Percentiles rank a stretch among this genome's conserved stretches.
phyloP scores from a whole-genome alignment of 2,329 filamentous ascomycete species.

The Pseudogymnoascus sp. region DNA sequence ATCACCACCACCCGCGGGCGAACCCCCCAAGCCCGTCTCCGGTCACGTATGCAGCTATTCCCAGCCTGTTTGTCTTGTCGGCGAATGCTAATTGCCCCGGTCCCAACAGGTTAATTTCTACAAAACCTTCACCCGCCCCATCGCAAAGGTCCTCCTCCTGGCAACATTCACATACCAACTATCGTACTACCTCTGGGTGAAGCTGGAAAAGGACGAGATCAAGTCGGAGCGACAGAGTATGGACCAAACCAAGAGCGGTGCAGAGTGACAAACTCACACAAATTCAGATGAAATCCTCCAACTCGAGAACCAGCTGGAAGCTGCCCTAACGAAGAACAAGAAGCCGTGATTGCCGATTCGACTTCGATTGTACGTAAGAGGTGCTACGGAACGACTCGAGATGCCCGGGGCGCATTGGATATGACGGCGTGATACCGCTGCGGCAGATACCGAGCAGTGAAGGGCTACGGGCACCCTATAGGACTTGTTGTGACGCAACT shows the following conservation, averaged over 20 bases:
- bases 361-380: neutral
- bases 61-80: neutral
- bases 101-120: conserved; percentile 58
- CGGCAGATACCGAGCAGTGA: neutral
- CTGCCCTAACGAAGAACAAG: neutral
- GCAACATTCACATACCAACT: conserved; percentile 74
- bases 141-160: conserved; percentile 66
- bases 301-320: conserved; percentile 3
- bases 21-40: conserved; percentile 9
- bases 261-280: conserved; percentile 2
- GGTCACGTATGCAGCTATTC: conserved; percentile 13
- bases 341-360: conserved; percentile 1
- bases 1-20: neutral
- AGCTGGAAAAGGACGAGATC: conserved; percentile 65
- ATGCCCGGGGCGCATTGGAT: neutral
- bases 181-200: conserved; percentile 67
- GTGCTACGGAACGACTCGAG: neutral
- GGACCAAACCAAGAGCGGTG: conserved; percentile 17
- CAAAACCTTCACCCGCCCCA: conserved; percentile 64
- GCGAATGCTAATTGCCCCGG: neutral
- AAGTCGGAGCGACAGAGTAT: conserved; percentile 51
- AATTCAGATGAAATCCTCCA: conserved; percentile 2
- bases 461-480: neutral
- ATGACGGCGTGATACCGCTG: no score
- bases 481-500: neutral